Percentiles rank a stretch among this genome's conserved stretches.
phyloP scores from a whole-genome alignment of 768 basidiomycete genomes.

The Boletus rubroflammeus region DNA sequence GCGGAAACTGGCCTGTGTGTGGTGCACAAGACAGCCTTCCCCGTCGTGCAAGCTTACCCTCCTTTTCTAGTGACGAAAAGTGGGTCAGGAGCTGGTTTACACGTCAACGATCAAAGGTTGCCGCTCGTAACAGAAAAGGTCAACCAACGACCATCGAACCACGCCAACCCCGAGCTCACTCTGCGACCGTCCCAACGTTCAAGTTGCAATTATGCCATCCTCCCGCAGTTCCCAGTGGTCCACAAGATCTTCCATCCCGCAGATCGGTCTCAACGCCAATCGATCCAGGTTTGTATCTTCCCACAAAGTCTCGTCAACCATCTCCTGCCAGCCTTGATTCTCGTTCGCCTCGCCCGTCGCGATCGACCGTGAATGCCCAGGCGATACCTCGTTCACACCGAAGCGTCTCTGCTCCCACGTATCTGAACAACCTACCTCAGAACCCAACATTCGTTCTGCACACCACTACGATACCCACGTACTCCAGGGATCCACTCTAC shows the following conservation, averaged over 20 bases:
- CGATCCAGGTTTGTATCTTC: background rate
- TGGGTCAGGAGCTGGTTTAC: constrained; percentile 32
- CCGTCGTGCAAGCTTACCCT: constrained; percentile 6
- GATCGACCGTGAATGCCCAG: background rate
- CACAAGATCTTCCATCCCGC: background rate
- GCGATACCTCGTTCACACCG: background rate
- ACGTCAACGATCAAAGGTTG: constrained; percentile 24
- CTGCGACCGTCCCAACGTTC: constrained; percentile 9
- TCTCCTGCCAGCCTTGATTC: background rate
- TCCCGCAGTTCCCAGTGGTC: background rate
- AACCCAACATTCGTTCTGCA: background rate
- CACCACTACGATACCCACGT: constrained; percentile 8
- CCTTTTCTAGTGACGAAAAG: constrained; percentile 21
- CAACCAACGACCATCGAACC: background rate
- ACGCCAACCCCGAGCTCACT: background rate
- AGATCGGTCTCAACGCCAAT: constrained; percentile 2
- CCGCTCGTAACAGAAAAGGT: constrained; percentile 11
- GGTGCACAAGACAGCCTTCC: background rate
- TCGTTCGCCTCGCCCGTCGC: background rate
- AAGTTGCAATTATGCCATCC: constrained; percentile 6
- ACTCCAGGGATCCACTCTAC: constrained; percentile 31
- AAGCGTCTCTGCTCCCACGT: background rate
- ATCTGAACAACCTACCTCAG: background rate
- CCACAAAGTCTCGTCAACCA: background rate
- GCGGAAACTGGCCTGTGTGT: constrained; percentile 33